Evolutionary conservation across 2,329 filamentous ascomycete species (phyloP).

Genomic region (Fusarium papillatum): DNA sequence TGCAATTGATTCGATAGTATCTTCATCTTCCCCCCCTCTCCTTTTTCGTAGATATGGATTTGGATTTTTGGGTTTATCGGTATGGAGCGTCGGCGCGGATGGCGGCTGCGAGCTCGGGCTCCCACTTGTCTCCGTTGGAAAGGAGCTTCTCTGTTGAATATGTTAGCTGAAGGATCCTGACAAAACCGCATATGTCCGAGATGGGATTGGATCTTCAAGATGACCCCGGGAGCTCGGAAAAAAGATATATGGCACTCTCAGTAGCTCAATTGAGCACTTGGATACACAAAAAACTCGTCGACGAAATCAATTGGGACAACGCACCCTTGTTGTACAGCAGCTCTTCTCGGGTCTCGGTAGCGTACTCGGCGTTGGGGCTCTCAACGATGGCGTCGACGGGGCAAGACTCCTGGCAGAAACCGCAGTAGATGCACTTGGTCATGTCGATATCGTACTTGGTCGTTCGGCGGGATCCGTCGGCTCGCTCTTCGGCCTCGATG

Average conservation of each 20-base stretch:
- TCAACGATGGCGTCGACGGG: slow-evolving; percentile 92
- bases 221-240: not conserved
- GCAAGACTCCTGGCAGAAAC: slow-evolving; percentile 99
- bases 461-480: slow-evolving; percentile 93
- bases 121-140: slow-evolving; percentile 95
- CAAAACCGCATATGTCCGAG: slow-evolving; percentile 17
- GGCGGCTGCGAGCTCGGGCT: slow-evolving; percentile 93
- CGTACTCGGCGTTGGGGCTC: slow-evolving; percentile 74
- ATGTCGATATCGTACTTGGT: slow-evolving; percentile 99
- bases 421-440: slow-evolving; percentile 99
- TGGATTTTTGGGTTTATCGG: slow-evolving; percentile 66
- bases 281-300: not conserved
- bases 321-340: slow-evolving; percentile 93
- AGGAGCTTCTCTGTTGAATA: slow-evolving; percentile 78
- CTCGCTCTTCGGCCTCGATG: slow-evolving; percentile 98
- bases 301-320: slow-evolving; percentile 32
- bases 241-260: not conserved
- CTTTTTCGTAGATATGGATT: slow-evolving; percentile 26
- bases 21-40: not conserved
- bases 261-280: not conserved
- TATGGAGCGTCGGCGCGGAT: slow-evolving; percentile 96
- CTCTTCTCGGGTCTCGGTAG: slow-evolving; percentile 85
- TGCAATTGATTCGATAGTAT: slow-evolving; percentile 20
- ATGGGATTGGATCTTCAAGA: not conserved
- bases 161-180: slow-evolving; percentile 35